phyloP scores from a whole-genome alignment of 2,329 filamentous ascomycete species.

The Alternaria arborescens region DNA sequence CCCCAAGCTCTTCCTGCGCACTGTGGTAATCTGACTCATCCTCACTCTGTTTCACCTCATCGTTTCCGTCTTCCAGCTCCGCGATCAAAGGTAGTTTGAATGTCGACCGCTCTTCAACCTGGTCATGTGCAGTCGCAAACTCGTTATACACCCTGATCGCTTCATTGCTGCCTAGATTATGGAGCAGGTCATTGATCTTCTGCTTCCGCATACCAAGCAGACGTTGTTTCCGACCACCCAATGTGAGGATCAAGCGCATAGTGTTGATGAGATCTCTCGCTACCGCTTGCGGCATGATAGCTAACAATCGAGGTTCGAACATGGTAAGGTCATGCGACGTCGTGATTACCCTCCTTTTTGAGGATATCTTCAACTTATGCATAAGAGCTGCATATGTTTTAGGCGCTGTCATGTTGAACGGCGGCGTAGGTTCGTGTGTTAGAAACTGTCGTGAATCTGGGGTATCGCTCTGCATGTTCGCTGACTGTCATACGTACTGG shows the following conservation, averaged over 20 bases:
- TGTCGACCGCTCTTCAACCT: neutral
- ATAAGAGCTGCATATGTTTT: neutral
- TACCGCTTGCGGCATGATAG: neutral
- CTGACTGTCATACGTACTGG: neutral
- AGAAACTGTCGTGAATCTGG: neutral
- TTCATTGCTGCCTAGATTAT: neutral
- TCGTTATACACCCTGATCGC: neutral
- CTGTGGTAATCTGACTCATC: neutral
- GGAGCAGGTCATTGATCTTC: neutral
- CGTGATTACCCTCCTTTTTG: neutral
- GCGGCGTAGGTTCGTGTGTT: neutral
- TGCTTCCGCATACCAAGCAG: neutral
- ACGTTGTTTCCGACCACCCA: neutral
- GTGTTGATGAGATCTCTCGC: neutral
- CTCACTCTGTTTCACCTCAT: neutral
- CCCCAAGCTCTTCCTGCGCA: accelerated
- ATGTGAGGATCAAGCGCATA: neutral
- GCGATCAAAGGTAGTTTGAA: constrained; percentile 13
- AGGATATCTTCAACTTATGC: neutral
- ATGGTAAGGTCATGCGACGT: neutral
- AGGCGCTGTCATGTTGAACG: neutral
- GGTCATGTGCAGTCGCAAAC: neutral
- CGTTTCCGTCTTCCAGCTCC: neutral
- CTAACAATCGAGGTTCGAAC: neutral
- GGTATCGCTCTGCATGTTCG: neutral